Percentiles rank a stretch among this genome's conserved stretches.
phyloP scores from a whole-genome alignment of 225 moss, liverwort and hornwort genomes.

The Pseudisothecium myosuroides region DNA sequence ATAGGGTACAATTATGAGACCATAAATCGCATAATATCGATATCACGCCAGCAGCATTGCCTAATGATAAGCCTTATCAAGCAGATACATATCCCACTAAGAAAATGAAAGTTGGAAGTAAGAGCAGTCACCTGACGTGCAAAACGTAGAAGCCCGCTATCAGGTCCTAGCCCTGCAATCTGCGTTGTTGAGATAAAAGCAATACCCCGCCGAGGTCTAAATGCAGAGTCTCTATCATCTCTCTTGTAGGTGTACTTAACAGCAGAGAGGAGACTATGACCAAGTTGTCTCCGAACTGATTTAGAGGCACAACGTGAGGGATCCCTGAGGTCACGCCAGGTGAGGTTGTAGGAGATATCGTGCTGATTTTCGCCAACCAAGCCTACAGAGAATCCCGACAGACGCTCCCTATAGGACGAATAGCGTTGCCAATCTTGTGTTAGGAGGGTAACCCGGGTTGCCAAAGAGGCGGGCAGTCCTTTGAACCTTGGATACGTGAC shows the following conservation, averaged over 20 bases:
- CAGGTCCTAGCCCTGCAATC: constrained; percentile 92
- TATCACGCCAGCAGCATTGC: neutral
- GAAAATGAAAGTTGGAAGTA: neutral
- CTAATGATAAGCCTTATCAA: neutral
- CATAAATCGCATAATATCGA: neutral
- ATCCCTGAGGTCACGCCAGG: constrained; percentile 94
- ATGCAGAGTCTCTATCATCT: constrained; percentile 75
- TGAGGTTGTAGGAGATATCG: constrained; percentile 91
- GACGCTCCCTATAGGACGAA: constrained; percentile 85
- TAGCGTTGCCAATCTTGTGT: constrained; percentile 98
- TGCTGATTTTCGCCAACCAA: constrained; percentile 80
- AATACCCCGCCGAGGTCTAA: constrained; percentile 76
- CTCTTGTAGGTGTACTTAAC: constrained; percentile 85
- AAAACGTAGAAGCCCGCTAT: constrained; percentile 80
- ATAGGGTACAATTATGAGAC: neutral
- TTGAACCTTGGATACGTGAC: constrained; percentile 76
- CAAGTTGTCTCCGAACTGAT: constrained; percentile 81
- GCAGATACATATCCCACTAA: neutral
- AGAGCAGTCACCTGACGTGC: constrained; percentile 70
- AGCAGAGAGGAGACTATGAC: constrained; percentile 85
- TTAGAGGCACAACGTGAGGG: constrained; percentile 81
- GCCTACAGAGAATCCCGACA: constrained; percentile 79
- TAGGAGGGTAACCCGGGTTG: constrained; percentile 67
- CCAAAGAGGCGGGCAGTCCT: constrained; percentile 69
- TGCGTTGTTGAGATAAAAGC: constrained; percentile 88